A percentile compares a stretch with the other conserved stretches of the same genome.
These are phyloP conservation scores for Pseudohalonectria lignicola DNA, from an alignment of 2,329 filamentous ascomycete species.

Conservation along the genomic window DNA sequence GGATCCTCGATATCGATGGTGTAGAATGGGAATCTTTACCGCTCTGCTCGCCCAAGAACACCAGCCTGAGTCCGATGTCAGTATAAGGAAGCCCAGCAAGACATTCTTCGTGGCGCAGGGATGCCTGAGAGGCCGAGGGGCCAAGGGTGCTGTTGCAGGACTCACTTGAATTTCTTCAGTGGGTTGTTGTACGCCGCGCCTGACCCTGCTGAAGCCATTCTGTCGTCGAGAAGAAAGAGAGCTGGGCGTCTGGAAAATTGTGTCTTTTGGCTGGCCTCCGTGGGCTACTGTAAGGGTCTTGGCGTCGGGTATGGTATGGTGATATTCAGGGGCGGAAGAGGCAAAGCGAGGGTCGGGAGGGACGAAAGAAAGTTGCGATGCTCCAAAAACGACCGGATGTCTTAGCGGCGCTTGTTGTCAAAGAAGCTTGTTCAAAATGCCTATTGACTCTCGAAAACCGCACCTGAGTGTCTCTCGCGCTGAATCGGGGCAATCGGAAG, in stretches of 20 bases:
- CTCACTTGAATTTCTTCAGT: constrained; percentile 98
- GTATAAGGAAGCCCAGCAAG: no score
- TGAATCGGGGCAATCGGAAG: no score
- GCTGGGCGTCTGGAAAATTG: not conserved
- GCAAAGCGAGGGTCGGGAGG: not conserved
- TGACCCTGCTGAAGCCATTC: constrained; percentile 64
- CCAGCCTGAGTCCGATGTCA: no score
- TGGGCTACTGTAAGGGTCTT: no score
- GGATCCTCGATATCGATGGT: no score
- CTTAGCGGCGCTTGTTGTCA: not conserved
- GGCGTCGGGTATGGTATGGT: not conserved
- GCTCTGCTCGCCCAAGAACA: constrained; percentile 97
- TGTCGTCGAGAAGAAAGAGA: not conserved
- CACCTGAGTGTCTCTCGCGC: no score
- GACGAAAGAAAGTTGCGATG: not conserved
- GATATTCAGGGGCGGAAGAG: not conserved
- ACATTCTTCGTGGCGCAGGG: no score
- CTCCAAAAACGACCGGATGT: not conserved
- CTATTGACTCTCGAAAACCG: no score
- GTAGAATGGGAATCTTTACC: constrained; percentile 52
- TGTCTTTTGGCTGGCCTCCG: no score
- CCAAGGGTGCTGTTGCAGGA: no score
- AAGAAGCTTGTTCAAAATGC: not conserved
- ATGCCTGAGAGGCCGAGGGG: not conserved
- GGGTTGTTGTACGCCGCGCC: constrained; percentile 95